phyloP scores from a whole-genome alignment of 2,329 filamentous ascomycete species.

The Aureobasidium subglaciale region DNA sequence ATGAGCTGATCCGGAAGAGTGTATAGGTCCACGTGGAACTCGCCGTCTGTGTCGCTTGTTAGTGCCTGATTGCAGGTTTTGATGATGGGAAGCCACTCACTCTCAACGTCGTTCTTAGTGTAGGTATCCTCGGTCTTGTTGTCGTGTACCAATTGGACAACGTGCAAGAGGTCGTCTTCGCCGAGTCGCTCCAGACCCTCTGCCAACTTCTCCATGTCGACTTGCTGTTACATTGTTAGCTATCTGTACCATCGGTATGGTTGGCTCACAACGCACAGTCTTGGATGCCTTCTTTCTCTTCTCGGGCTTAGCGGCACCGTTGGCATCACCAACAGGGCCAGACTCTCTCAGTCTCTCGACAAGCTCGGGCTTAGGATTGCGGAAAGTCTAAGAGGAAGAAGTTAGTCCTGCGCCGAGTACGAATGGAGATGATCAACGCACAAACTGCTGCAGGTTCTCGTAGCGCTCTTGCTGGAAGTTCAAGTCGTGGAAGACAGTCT shows the following conservation, averaged over 20 bases:
- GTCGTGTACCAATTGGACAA: slow-evolving; percentile 97
- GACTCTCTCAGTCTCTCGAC: slow-evolving; percentile 73
- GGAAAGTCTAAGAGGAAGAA: slow-evolving; percentile 58
- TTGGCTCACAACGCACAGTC: slow-evolving; percentile 16
- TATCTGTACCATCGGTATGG: neutral
- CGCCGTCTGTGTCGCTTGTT: slow-evolving; percentile 57
- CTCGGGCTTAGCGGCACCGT: slow-evolving; percentile 56
- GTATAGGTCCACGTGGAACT: slow-evolving; percentile 97
- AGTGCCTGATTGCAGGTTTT: slow-evolving; percentile 22
- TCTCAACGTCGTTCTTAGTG: slow-evolving; percentile 93
- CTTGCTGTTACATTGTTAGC: slow-evolving; percentile 29
- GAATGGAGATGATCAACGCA: slow-evolving; percentile 34
- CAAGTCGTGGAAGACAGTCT: slow-evolving; percentile 75
- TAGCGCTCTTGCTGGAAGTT: slow-evolving; percentile 82
- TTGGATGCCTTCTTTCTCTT: slow-evolving; percentile 57
- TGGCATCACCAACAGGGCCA: slow-evolving; percentile 61
- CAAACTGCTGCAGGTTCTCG: slow-evolving; percentile 71
- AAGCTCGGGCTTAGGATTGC: slow-evolving; percentile 85
- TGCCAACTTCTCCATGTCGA: slow-evolving; percentile 95
- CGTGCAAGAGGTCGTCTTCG: slow-evolving; percentile 88
- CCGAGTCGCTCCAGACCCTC: slow-evolving; percentile 81
- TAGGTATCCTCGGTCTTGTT: slow-evolving; percentile 92
- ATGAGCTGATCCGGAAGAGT: slow-evolving; percentile 86
- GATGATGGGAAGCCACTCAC: slow-evolving; percentile 53
- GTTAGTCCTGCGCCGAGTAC: neutral